Evolutionary conservation across 2,329 filamentous ascomycete genomes (phyloP), one percentile per base, ranked within the genome.

Genomic region (Neoarthrinium moseri): DNA sequence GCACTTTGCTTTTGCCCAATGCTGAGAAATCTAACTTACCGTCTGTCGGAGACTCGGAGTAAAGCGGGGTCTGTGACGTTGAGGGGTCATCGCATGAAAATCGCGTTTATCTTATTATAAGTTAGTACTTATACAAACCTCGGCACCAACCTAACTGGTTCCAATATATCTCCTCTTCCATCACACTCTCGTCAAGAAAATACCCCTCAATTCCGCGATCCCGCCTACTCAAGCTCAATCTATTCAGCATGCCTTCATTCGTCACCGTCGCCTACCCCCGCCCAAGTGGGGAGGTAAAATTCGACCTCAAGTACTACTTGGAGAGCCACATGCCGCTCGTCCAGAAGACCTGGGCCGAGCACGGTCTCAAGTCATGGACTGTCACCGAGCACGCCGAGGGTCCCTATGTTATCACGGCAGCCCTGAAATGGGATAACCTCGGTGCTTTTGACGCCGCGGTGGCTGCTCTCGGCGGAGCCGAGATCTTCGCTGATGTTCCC

Each of bases 291-390:
- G 55, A 33, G 27, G 17, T 34, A 26, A 43, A 43, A 29, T 60
- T 74, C 52, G 63, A 73, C 26, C 29, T 43, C 30, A 23, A 38
- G 17, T 78, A 77, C 66, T 78, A 76, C 56, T 55, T 75, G 29
- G 45, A 54, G 3, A 66, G 51, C 17, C 74, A 78, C 63, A 72
- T 78, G 68, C 65, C 69, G 2, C 58, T 77, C 3, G 69, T 69
- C 13, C 48, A 56, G 22, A 60, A 66, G 38, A 49, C 53, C 21
- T 77, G 73, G 72, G 50, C 44, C 1, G 48, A 56, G 1, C 53
- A 61, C 40, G 74, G 74, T 32, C 57, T 77, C 4, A 63, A 63
- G 56, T 52, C 51, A 46, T 68, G 62, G 64, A 57, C 56, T 39
- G 56, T 67, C 32, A 54, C 56, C 18, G 45, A 63, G 3, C 62